Percentiles rank a stretch among this genome's conserved stretches.
Evolutionary conservation across 345 rosid species (phyloP).

Genomic region (Anacardium occidentale): DNA sequence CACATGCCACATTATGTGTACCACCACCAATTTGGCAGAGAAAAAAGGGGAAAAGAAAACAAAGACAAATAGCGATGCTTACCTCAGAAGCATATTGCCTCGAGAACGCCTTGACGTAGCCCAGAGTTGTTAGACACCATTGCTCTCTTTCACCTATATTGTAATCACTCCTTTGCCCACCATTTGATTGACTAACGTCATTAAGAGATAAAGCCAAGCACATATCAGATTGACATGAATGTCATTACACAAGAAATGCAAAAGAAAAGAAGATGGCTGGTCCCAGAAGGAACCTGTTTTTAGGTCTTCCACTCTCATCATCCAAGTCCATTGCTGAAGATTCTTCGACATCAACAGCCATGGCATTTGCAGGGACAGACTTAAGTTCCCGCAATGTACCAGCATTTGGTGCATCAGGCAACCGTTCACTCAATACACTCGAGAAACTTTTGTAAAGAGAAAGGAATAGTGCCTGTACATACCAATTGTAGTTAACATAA

Average conservation of each 20-base stretch:
- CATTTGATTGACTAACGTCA: constrained; percentile 50
- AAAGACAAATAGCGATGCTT: constrained; percentile 9
- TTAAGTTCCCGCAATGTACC: constrained; percentile 59
- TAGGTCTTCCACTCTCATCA: constrained; percentile 55
- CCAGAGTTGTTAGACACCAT: constrained; percentile 91
- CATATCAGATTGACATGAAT: background rate
- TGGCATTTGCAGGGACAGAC: constrained; percentile 47
- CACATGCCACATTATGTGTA: background rate
- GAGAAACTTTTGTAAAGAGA: constrained; percentile 66
- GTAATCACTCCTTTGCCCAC: constrained; percentile 36
- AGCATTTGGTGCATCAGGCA: constrained; percentile 72
- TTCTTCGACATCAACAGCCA: constrained; percentile 55
- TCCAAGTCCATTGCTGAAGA: constrained; percentile 79
- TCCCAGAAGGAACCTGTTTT: constrained; percentile 33
- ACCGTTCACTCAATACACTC: constrained; percentile 64
- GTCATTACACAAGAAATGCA: background rate
- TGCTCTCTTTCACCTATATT: constrained; percentile 79
- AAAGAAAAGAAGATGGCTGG: background rate
- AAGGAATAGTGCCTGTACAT: constrained; percentile 60
- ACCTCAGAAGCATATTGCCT: constrained; percentile 96
- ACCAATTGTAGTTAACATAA: constrained; percentile 7
- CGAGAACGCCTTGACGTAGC: constrained; percentile 81
- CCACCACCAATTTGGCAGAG: background rate
- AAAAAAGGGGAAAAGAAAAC: background rate
- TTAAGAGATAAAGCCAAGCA: constrained; percentile 9